Conservation (phyloP, 148 eudicot genomes). For the Fagopyrum homotropicum region DNA sequence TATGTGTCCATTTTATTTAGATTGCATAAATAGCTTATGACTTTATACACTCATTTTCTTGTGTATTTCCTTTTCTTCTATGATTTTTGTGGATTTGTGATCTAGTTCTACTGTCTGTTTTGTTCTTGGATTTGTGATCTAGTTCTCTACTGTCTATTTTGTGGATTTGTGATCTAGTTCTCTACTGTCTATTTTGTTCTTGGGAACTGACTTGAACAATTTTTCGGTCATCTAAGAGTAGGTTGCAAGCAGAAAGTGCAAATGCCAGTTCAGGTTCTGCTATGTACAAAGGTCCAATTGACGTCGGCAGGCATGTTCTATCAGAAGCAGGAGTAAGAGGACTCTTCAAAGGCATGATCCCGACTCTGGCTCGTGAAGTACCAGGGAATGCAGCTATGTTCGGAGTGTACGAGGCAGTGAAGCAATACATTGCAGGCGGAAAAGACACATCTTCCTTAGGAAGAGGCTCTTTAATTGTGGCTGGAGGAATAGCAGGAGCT, state of each 20-base stretch:
- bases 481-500: constrained; percentile 7
- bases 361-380: constrained; percentile 4
- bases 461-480: not conserved
- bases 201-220: not conserved
- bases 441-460: not conserved
- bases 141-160: no score
- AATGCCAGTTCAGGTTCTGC: not conserved
- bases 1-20: no score
- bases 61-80: no score
- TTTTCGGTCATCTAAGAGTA: not conserved
- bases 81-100: no score
- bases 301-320: not conserved
- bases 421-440: constrained; percentile 4
- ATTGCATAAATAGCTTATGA: no score
- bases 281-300: not conserved
- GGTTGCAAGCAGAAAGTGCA: constrained; percentile 4
- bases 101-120: no score
- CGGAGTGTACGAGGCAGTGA: not conserved
- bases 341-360: not conserved
- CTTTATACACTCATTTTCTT: no score
- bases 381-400: constrained; percentile 7
- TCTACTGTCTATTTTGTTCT: no score
- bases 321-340: constrained; percentile 4
- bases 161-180: no score
- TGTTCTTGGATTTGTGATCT: no score